phyloP scores from a whole-genome alignment of 176 grass and related monocot species.

The Rhynchospora breviuscula region DNA sequence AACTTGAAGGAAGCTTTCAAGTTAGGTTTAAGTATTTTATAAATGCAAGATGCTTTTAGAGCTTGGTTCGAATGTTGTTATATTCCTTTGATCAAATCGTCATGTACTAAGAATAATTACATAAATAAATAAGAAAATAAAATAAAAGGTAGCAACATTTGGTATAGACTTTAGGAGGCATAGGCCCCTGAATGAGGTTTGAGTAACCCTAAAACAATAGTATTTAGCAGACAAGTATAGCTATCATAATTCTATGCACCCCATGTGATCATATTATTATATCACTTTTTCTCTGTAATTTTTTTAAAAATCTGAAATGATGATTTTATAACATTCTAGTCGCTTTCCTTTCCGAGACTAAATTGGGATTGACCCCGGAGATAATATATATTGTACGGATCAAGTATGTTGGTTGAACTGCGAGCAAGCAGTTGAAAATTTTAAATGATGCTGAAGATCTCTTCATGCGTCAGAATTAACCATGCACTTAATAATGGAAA shows the following conservation, averaged over 20 bases:
- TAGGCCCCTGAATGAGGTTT: constrained; percentile 13
- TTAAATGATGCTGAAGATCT: not conserved
- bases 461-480: not conserved
- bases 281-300: not conserved
- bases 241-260: constrained; percentile 15
- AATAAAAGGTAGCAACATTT: constrained; percentile 3
- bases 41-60: not conserved
- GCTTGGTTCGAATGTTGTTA: not conserved
- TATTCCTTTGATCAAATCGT: not conserved
- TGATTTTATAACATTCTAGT: constrained; percentile 16
- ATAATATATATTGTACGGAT: constrained; percentile 3
- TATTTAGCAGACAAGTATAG: constrained; percentile 25
- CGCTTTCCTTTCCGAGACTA: constrained; percentile 18
- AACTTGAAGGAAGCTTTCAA: constrained; percentile 12
- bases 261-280: constrained; percentile 30
- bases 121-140: not conserved
- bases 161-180: constrained; percentile 23
- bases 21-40: not conserved
- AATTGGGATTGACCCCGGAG: not conserved
- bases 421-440: not conserved
- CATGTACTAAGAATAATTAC: not conserved
- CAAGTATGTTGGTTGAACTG: constrained; percentile 1
- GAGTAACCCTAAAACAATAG: constrained; percentile 25
- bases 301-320: constrained; percentile 11
- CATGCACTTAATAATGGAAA: not conserved